Evolutionary conservation across 2,329 filamentous ascomycete species (phyloP).

Genomic region (Pseudomassariella vexata): DNA sequence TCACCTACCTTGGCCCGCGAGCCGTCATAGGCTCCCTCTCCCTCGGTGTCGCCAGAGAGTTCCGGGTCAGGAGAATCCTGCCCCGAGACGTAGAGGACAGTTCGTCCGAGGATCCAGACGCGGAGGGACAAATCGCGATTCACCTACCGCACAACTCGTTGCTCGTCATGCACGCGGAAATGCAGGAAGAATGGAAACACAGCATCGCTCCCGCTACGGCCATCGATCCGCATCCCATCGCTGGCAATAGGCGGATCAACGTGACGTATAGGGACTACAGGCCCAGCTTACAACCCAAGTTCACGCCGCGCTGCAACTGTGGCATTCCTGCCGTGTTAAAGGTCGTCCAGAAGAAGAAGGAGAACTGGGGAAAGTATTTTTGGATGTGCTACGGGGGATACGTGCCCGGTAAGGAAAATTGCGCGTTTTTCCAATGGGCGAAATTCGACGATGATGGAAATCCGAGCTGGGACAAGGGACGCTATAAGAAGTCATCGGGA

Average conservation of each 20-base stretch:
- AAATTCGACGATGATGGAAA: slow-evolving; percentile 82
- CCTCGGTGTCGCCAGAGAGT: slow-evolving; percentile 87
- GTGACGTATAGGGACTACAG: slow-evolving; percentile 91
- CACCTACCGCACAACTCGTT: slow-evolving; percentile 93
- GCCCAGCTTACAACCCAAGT: slow-evolving; percentile 65
- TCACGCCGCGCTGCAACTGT: slow-evolving; percentile 76
- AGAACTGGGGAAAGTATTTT: slow-evolving; percentile 76
- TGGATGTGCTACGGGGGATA: slow-evolving; percentile 88
- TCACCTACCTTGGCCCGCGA: slow-evolving; percentile 87
- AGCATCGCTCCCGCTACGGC: slow-evolving; percentile 67
- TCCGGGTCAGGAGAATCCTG: slow-evolving; percentile 74
- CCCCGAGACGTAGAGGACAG: slow-evolving; percentile 46
- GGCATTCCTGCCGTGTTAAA: slow-evolving; percentile 62
- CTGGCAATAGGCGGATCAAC: slow-evolving; percentile 79
- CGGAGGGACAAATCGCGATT: slow-evolving; percentile 82
- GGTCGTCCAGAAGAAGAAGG: slow-evolving; percentile 73
- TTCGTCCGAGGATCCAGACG: slow-evolving; percentile 46
- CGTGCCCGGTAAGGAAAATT: slow-evolving; percentile 62
- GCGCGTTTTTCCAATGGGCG: slow-evolving; percentile 79
- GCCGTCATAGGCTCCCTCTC: slow-evolving; percentile 86
- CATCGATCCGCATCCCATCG: slow-evolving; percentile 79
- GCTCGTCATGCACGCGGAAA: slow-evolving; percentile 93
- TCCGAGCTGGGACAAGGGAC: slow-evolving; percentile 52
- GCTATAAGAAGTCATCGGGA: slow-evolving; percentile 16
- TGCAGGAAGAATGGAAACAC: slow-evolving; percentile 98